Evolutionary conservation across 495 filamentous ascomycete genomes (phyloP).

Genomic region (Penicillium canariense): DNA sequence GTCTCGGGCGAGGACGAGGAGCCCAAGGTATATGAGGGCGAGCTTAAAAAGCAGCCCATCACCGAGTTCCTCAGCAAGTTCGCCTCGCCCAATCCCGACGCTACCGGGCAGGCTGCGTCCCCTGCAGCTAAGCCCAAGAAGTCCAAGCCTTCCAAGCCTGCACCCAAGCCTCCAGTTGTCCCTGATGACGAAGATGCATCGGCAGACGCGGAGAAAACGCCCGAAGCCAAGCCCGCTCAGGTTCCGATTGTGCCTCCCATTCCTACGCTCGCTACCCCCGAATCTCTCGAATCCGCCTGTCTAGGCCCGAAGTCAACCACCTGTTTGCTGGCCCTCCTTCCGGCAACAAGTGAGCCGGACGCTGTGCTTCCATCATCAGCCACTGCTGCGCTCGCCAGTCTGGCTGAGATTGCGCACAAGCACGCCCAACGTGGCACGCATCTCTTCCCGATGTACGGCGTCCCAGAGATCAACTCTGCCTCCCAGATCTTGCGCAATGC

Average conservation of each 20-base stretch:
- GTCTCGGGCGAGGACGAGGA: constrained; percentile 71
- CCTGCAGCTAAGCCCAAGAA: constrained; percentile 58
- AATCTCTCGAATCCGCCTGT: constrained; percentile 66
- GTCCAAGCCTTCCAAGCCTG: constrained; percentile 31
- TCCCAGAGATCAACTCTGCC: constrained; percentile 61
- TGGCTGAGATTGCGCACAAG: constrained; percentile 76
- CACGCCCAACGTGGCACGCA: constrained; percentile 59
- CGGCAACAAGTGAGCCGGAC: constrained; percentile 50
- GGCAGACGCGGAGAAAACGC: constrained; percentile 40
- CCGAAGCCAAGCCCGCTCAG: constrained; percentile 44
- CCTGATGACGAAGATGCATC: constrained; percentile 41
- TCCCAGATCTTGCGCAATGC: constrained; percentile 54
- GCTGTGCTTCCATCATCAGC: constrained; percentile 41
- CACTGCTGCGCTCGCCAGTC: constrained; percentile 56
- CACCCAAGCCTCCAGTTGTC: constrained; percentile 10
- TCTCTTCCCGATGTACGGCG: constrained; percentile 79
- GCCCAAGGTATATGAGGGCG: constrained; percentile 72
- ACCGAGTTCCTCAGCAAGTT: constrained; percentile 79
- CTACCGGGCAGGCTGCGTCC: constrained; percentile 11
- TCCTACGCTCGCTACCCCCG: constrained; percentile 52
- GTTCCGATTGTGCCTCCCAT: constrained; percentile 45
- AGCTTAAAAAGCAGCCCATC: constrained; percentile 82
- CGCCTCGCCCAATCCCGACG: constrained; percentile 69
- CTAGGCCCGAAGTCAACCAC: constrained; percentile 73
- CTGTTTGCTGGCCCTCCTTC: constrained; percentile 80